These are phyloP conservation scores for Nakazawaea laoshanensis DNA, from an alignment of 805 yeast species.

Conservation along the genomic window DNA sequence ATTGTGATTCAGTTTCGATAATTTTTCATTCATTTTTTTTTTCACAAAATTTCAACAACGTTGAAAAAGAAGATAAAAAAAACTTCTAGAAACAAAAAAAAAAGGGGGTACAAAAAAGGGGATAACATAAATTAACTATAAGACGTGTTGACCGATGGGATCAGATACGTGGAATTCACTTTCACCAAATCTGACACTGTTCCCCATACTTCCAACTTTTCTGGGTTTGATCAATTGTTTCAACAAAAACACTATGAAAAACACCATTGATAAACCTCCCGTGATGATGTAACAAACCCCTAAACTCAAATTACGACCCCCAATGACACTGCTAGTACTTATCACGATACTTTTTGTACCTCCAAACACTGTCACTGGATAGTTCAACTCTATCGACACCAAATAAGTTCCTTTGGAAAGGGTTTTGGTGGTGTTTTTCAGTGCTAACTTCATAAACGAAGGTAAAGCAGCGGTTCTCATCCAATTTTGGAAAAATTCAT, in stretches of 20 bases:
- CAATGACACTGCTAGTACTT: slow-evolving; percentile 75
- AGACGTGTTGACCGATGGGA: no score
- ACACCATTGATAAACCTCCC: slow-evolving; percentile 65
- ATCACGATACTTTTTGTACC: slow-evolving; percentile 83
- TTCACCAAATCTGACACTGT: slow-evolving; percentile 9
- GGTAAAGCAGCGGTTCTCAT: slow-evolving; percentile 96
- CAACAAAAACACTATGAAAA: slow-evolving; percentile 67
- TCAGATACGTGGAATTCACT: slow-evolving; percentile 3
- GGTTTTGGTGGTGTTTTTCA: slow-evolving; percentile 53
- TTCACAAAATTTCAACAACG: no score
- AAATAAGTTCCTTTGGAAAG: slow-evolving; percentile 63
- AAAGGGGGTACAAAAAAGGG: no score
- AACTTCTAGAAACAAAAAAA: no score
- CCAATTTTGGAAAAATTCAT: slow-evolving; percentile 94
- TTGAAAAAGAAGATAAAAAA: no score
- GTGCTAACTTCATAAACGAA: slow-evolving; percentile 74
- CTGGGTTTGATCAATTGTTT: slow-evolving; percentile 84
- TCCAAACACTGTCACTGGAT: slow-evolving; percentile 75
- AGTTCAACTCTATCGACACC: slow-evolving; percentile 62
- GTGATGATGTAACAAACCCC: slow-evolving; percentile 83
- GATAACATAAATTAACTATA: no score
- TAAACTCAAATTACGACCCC: slow-evolving; percentile 78
- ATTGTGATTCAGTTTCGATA: slow-evolving; percentile 1
- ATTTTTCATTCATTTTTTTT: no score
- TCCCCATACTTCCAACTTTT: slow-evolving; percentile 70